A percentile compares a stretch with the other conserved stretches of the same genome.
These are phyloP conservation scores for Fraxinus baroniana DNA, from an alignment of 305 asterid genomes.

Conservation along the genomic window DNA sequence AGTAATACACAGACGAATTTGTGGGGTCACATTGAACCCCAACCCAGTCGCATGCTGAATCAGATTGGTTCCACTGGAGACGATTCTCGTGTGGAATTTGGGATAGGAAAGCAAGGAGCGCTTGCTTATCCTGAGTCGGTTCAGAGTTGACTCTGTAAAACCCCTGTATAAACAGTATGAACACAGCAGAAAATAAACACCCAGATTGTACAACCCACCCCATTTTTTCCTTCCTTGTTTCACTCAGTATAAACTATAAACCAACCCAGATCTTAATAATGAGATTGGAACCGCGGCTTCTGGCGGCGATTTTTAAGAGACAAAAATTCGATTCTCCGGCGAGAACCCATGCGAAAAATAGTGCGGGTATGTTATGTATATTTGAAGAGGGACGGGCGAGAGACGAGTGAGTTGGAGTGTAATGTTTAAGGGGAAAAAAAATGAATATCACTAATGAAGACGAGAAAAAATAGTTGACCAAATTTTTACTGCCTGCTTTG, in stretches of 20 bases:
- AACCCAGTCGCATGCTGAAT: conserved; percentile 72
- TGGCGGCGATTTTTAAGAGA: not conserved
- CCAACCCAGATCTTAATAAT: not conserved
- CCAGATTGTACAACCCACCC: conserved; percentile 13
- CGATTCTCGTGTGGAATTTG: conserved; percentile 64
- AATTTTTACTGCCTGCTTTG: not conserved
- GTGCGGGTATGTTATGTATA: not conserved
- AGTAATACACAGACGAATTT: conserved; percentile 53
- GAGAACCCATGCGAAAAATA: not conserved
- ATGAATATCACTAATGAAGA: not conserved
- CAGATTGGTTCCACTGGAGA: conserved; percentile 62
- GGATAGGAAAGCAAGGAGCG: conserved; percentile 64
- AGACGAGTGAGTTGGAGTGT: not conserved
- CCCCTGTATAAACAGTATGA: conserved; percentile 9
- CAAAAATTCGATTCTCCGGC: not conserved
- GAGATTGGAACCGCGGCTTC: not conserved
- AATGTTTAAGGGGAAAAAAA: not conserved
- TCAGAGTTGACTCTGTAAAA: conserved; percentile 42
- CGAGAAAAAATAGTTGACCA: not conserved
- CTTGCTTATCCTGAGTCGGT: conserved; percentile 76
- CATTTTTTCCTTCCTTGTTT: conserved; percentile 6
- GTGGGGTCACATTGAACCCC: conserved; percentile 76
- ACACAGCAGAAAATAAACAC: conserved; percentile 8
- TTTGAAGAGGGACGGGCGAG: not conserved
- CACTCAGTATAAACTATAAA: not conserved